These are phyloP conservation scores for Plectosphaerella sp. DNA, from an alignment of 2,329 filamentous ascomycete species.

Conservation along the genomic window DNA sequence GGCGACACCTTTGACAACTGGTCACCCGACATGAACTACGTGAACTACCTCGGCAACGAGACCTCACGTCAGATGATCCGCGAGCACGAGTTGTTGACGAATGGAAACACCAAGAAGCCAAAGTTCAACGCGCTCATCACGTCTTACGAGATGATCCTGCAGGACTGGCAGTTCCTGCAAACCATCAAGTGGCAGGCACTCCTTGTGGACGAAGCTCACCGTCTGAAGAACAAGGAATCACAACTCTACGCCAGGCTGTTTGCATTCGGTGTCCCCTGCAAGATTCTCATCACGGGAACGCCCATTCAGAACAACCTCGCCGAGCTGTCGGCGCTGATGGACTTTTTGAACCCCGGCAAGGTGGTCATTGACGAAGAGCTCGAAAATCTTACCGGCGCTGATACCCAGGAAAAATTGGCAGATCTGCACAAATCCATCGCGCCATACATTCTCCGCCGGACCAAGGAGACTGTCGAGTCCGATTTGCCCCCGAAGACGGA, in stretches of 20 bases:
- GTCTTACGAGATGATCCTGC: constrained; percentile 93
- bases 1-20: constrained; percentile 96
- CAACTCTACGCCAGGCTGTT: constrained; percentile 84
- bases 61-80: constrained; percentile 81
- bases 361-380: constrained; percentile 89
- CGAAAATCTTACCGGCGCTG: constrained; percentile 70
- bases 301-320: constrained; percentile 96
- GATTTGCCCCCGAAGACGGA: constrained; percentile 96
- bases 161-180: constrained; percentile 77
- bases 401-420: constrained; percentile 81
- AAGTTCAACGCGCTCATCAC: constrained; percentile 98
- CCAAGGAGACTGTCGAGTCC: constrained; percentile 95
- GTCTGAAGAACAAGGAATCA: constrained; percentile 92
- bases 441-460: constrained; percentile 90
- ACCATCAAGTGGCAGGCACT: constrained; percentile 97
- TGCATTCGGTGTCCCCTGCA: constrained; percentile 82
- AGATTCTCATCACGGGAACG: constrained; percentile 91
- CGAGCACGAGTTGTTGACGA: constrained; percentile 82
- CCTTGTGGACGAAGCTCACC: constrained; percentile 93
- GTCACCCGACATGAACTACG: constrained; percentile 94
- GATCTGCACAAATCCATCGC: constrained; percentile 83
- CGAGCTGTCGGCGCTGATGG: constrained; percentile 86
- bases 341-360: constrained; percentile 95
- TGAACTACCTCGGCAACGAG: constrained; percentile 91
- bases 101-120: constrained; percentile 80